These are phyloP conservation scores for Phaeomoniella chlamydospora DNA, from an alignment of 2,329 filamentous ascomycete species.

Conservation along the genomic window DNA sequence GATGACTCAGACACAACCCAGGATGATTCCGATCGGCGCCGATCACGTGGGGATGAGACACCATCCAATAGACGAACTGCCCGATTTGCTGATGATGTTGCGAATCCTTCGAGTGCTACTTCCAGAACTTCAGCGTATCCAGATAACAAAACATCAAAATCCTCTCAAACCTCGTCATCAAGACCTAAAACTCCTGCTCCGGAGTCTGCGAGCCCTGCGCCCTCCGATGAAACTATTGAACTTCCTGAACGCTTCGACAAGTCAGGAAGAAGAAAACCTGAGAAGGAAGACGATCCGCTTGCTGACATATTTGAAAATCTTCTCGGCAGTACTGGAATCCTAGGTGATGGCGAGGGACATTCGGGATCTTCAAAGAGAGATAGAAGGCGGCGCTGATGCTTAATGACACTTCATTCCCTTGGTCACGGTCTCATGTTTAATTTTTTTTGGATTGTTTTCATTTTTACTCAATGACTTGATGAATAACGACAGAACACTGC, in stretches of 20 bases:
- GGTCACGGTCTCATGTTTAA: no score
- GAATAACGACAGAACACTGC: no score
- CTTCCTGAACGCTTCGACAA: constrained; percentile 28
- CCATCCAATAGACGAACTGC: constrained; percentile 12
- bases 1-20: constrained; percentile 23
- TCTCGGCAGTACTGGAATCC: constrained; percentile 13
- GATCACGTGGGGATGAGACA: constrained; percentile 5
- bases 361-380: not conserved
- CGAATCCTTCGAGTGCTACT: constrained; percentile 7
- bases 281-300: constrained; percentile 17
- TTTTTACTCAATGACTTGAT: no score
- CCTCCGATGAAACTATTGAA: constrained; percentile 29
- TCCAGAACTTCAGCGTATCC: constrained; percentile 1
- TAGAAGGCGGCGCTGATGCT: not conserved
- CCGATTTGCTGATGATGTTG: constrained; percentile 13
- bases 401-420: no score
- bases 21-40: constrained; percentile 9
- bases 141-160: not conserved
- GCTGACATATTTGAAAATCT: constrained; percentile 20
- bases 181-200: not conserved
- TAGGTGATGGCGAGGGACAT: not conserved
- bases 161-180: not conserved
- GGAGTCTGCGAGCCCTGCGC: constrained; percentile 8
- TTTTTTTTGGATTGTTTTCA: no score
- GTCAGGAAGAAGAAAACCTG: constrained; percentile 20